Evolutionary conservation across 306 rosid genomes (phyloP).

Genomic region (Cercis canadensis): DNA sequence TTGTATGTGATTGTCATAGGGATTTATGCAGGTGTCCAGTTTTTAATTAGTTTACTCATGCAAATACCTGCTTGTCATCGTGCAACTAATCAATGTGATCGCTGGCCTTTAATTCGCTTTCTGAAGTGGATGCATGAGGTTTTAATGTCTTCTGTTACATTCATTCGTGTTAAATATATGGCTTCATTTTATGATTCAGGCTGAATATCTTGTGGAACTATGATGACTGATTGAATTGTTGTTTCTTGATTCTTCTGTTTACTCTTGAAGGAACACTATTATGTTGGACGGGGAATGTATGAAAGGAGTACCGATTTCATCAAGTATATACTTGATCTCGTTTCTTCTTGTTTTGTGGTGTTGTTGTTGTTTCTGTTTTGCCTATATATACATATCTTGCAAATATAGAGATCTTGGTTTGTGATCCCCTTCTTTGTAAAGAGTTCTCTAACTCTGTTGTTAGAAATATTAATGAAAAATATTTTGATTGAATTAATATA

Average conservation of each 20-base stretch:
- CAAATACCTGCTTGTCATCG: slow-evolving; percentile 87
- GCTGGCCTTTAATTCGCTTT: slow-evolving; percentile 82
- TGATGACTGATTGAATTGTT: slow-evolving; percentile 31
- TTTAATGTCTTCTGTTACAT: slow-evolving; percentile 30
- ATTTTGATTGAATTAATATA: background rate
- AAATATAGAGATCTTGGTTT: slow-evolving; percentile 8
- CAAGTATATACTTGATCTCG: slow-evolving; percentile 58
- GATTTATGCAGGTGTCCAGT: slow-evolving; percentile 86
- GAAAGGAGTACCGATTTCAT: slow-evolving; percentile 89
- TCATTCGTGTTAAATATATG: slow-evolving; percentile 29
- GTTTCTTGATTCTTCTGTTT: slow-evolving; percentile 16
- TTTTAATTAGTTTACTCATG: slow-evolving; percentile 83
- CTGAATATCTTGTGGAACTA: slow-evolving; percentile 27
- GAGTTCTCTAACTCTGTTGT: background rate
- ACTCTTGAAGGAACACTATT: slow-evolving; percentile 78
- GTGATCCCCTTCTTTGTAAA: background rate
- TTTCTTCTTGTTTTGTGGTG: background rate
- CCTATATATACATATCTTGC: background rate
- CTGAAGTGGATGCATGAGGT: slow-evolving; percentile 99
- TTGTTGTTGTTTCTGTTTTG: background rate
- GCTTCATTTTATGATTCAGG: slow-evolving; percentile 18
- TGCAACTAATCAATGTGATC: slow-evolving; percentile 83
- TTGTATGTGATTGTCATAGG: slow-evolving; percentile 71
- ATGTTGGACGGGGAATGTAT: slow-evolving; percentile 96
- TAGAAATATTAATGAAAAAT: background rate